Conservation (phyloP, 2,329 filamentous ascomycete genomes). For the Talaromyces islandicus region DNA sequence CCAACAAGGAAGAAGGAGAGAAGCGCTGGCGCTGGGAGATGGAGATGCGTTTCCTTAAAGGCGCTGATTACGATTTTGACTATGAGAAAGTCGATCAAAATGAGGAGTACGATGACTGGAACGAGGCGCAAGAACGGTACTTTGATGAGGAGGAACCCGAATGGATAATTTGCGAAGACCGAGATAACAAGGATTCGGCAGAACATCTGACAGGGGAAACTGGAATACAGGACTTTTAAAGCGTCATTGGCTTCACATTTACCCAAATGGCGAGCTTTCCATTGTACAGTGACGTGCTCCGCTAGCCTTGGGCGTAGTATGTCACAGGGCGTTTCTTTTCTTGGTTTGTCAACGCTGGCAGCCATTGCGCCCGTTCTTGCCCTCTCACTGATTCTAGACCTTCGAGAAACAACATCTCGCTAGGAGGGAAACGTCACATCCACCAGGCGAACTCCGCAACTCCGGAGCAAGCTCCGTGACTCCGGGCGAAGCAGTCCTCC, state of each 20-base stretch:
- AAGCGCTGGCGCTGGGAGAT: conserved; percentile 68
- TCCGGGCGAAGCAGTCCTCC: neutral
- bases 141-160: conserved; percentile 73
- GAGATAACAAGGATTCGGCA: conserved; percentile 21
- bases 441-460: neutral
- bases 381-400: neutral
- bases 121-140: conserved; percentile 65
- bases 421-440: neutral
- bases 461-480: neutral
- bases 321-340: neutral
- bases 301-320: neutral
- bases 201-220: conserved; percentile 52
- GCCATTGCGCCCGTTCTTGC: neutral
- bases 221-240: conserved; percentile 65
- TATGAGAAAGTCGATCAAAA: conserved; percentile 66
- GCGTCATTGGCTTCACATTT: neutral
- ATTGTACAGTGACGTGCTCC: neutral
- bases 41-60: conserved; percentile 66
- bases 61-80: conserved; percentile 72
- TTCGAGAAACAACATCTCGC: neutral
- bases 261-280: neutral
- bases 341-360: neutral
- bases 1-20: conserved; percentile 60
- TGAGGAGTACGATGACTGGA: conserved; percentile 63
- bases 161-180: conserved; percentile 50